A percentile compares a stretch with the other conserved stretches of the same genome.
These are phyloP conservation scores for Arthroderma sp. DNA, from an alignment of 2,329 filamentous ascomycete species.

Conservation along the genomic window DNA sequence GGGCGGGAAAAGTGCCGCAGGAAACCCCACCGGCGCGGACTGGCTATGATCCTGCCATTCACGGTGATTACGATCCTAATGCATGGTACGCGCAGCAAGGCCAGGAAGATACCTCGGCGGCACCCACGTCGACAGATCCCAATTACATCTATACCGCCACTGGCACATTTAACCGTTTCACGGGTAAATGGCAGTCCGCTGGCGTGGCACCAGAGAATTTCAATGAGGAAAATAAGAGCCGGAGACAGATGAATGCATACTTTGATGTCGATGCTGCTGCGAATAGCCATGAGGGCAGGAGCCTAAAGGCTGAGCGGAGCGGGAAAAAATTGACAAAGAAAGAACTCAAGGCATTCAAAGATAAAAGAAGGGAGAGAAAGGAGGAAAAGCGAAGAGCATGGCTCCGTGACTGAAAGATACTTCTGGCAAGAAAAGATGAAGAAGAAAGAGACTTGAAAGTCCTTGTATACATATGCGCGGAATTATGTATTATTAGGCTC, in stretches of 20 bases:
- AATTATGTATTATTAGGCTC: too few species aligned
- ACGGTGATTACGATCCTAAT: conserved; percentile 90
- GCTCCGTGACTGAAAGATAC: conserved; percentile 58
- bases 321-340: conserved; percentile 72
- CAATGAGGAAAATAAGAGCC: conserved; percentile 76
- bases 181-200: conserved; percentile 63
- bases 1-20: conserved; percentile 25
- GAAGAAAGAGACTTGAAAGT: too few species aligned
- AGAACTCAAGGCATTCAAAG: conserved; percentile 81
- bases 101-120: conserved; percentile 23
- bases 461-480: too few species aligned
- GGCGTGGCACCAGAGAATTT: conserved; percentile 60
- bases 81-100: conserved; percentile 71
- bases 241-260: conserved; percentile 80
- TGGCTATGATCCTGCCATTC: conserved; percentile 91
- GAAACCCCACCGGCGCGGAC: conserved; percentile 15
- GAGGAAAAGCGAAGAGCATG: conserved; percentile 90
- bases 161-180: conserved; percentile 82
- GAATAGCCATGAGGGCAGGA: conserved; percentile 78
- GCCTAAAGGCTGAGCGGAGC: conserved; percentile 78
- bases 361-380: conserved; percentile 78
- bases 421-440: too few species aligned
- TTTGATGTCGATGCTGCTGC: conserved; percentile 94
- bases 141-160: conserved; percentile 49
- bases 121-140: conserved; percentile 25